These are phyloP conservation scores for Pseudocercospora vitis DNA, from an alignment of 2,329 filamentous ascomycete species.

Conservation along the genomic window DNA sequence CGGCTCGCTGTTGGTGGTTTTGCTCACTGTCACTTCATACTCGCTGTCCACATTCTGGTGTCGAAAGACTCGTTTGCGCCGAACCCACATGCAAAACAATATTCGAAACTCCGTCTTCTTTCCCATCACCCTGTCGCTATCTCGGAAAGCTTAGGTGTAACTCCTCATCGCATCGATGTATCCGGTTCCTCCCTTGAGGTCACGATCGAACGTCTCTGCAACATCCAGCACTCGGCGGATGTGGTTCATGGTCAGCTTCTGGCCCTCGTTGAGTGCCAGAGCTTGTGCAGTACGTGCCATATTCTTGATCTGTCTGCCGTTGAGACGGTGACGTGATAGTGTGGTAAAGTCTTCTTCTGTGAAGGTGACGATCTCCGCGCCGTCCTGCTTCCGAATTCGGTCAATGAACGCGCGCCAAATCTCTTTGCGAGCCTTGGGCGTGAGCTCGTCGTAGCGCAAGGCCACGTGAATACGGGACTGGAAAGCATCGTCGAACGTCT, in stretches of 20 bases:
- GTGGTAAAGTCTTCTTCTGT: constrained; percentile 65
- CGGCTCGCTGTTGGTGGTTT: background rate
- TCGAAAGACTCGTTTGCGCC: background rate
- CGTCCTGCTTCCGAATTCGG: constrained; percentile 66
- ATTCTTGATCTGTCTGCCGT: constrained; percentile 81
- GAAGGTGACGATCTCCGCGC: constrained; percentile 61
- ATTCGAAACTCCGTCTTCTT: background rate
- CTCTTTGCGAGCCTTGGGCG: constrained; percentile 68
- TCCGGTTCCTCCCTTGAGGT: constrained; percentile 76
- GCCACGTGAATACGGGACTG: constrained; percentile 85
- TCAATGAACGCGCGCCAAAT: constrained; percentile 86
- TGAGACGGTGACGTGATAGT: constrained; percentile 67
- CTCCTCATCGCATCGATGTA: constrained; percentile 83
- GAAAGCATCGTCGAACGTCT: constrained; percentile 89
- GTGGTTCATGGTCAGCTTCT: constrained; percentile 72
- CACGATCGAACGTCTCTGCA: constrained; percentile 76
- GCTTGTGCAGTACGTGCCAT: constrained; percentile 80
- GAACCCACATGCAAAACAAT: background rate
- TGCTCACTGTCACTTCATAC: background rate
- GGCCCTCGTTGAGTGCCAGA: constrained; percentile 72
- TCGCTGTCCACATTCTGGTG: background rate
- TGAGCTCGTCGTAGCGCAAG: constrained; percentile 74
- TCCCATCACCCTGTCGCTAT: background rate
- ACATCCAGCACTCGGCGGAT: constrained; percentile 82
- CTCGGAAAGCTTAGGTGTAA: constrained; percentile 54